Base-by-base conservation (phyloP, 345 rosid genomes). In the Eucalyptus regnans region DNA sequence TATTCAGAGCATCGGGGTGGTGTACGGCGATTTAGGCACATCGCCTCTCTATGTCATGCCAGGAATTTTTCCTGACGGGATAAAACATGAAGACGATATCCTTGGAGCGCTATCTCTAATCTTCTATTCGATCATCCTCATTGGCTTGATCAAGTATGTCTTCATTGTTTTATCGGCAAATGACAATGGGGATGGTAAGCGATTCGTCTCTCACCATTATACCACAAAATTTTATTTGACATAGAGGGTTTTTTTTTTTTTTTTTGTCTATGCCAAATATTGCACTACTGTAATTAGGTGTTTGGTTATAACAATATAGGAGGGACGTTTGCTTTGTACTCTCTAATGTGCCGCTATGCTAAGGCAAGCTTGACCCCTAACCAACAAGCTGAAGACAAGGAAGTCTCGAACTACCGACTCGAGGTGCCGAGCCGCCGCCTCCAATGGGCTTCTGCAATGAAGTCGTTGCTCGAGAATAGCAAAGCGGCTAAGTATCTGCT, bases 21-120 rank as follows among this genome's bases (percentile, higher is more conserved):
- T 93, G 17, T 93, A 91, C 50, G 94, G 94, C 4, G 93, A 93
- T 58, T 33, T 92, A 9, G 93, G 93, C 8, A 92, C 93, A 8
- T 90, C 91, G 31, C 93, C 94, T 14, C 88, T 92, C 17, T 90
- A 91, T 27, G 90, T 90, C 66, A 25, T 88, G 25, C 44, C 92
- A 1, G 50, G 91, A 37, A 83, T 86, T 46, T 92, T 91, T 37
- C 86, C 86, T 5, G 5, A 88, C 0, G 94, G 91, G 43, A 86
- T 92, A 46, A 87, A 87, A 48, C 43, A 89, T 50, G 37, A 18
- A 3, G 92, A 89, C 6, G 92, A 92, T 31, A 25, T 92, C 41
- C 86, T 90, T 7, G 93, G 90, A 1, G 93, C 51, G 18, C 51
- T 92, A 49, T 92, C 93, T 12, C 54, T 92, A 37, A 89, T 92